Evolutionary conservation across 1,284 basidiomycete species (phyloP).

Genomic region (Lentinula novae-zelandiae): DNA sequence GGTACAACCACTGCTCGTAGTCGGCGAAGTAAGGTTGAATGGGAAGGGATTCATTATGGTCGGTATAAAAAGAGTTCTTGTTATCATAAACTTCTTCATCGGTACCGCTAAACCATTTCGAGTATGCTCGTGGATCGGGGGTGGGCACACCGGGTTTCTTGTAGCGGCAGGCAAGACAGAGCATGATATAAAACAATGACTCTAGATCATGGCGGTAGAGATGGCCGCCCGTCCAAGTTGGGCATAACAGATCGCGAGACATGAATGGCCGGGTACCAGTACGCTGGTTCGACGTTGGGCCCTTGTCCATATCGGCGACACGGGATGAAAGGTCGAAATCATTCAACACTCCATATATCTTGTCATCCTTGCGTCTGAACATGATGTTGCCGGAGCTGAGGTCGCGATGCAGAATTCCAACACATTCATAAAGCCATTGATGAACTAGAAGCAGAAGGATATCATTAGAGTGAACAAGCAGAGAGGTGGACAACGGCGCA

Average conservation of each 20-base stretch:
- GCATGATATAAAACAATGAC: conserved; percentile 5
- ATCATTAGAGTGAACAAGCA: not conserved
- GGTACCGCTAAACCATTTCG: not conserved
- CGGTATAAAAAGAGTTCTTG: not conserved
- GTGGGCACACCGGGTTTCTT: not conserved
- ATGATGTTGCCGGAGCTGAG: conserved; percentile 5
- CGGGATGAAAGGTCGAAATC: conserved; percentile 2
- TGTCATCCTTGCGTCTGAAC: not conserved
- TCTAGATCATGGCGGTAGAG: conserved; percentile 9
- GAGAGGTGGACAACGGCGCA: not conserved
- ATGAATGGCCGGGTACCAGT: conserved; percentile 10
- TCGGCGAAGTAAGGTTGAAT: too few species aligned
- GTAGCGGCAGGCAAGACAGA: not conserved
- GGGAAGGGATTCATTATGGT: too few species aligned
- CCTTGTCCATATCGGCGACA: not conserved
- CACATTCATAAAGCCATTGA: not conserved
- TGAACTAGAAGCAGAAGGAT: not conserved
- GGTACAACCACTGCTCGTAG: too few species aligned
- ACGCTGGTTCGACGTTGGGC: not conserved
- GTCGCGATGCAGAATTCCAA: conserved; percentile 7
- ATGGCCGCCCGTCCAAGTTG: not conserved
- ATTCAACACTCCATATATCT: conserved; percentile 6
- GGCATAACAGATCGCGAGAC: not conserved
- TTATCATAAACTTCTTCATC: not conserved
- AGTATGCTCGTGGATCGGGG: not conserved